phyloP scores from a whole-genome alignment of 106 monocot species.

The Acorus gramineus region DNA sequence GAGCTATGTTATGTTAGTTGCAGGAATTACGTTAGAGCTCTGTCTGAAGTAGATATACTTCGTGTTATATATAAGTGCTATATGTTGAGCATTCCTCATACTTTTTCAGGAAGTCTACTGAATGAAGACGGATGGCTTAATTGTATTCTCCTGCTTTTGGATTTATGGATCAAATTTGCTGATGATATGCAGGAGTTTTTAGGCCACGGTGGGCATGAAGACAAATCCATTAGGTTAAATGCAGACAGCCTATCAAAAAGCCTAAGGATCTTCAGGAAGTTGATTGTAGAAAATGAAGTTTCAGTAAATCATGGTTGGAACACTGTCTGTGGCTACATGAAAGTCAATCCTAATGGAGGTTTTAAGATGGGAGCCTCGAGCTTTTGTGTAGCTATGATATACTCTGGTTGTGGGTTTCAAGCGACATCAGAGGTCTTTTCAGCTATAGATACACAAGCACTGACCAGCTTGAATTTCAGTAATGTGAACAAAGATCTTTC shows the following conservation, averaged over 20 bases:
- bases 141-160: constrained; percentile 29
- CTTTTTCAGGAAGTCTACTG: constrained; percentile 11
- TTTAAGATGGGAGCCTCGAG: constrained; percentile 18
- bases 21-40: constrained; percentile 46
- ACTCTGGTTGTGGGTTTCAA: constrained; percentile 59
- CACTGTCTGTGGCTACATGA: constrained; percentile 27
- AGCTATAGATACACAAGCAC: constrained; percentile 9
- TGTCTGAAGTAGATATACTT: constrained; percentile 36
- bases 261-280: constrained; percentile 35
- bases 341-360: constrained; percentile 16
- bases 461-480: constrained; percentile 5
- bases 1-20: constrained; percentile 49
- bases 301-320: constrained; percentile 54
- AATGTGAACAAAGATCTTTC: constrained; percentile 18
- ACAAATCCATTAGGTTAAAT: constrained; percentile 10
- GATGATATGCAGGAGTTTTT: constrained; percentile 20
- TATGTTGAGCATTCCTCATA: constrained; percentile 36
- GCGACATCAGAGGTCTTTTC: constrained; percentile 34
- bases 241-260: constrained; percentile 20
- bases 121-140: constrained; percentile 34
- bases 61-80: constrained; percentile 37
- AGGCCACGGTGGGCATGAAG: background rate
- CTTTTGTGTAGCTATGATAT: constrained; percentile 54
- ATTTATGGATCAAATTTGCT: constrained; percentile 65
- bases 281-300: constrained; percentile 45